Base-by-base conservation (phyloP, 768 basidiomycete genomes). In the Kwoniella europaea region DNA sequence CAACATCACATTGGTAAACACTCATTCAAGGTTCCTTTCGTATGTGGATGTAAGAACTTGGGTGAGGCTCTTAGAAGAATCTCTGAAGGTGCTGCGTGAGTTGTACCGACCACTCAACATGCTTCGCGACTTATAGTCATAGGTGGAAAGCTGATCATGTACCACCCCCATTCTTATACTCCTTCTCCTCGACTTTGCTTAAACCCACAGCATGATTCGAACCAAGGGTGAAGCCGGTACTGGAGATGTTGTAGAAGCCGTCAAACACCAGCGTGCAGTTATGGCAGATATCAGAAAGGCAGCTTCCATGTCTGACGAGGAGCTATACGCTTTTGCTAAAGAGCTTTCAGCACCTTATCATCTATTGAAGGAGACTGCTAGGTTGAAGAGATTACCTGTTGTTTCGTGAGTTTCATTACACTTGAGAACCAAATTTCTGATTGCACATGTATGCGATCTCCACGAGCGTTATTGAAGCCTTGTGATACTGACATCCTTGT, bases 1-100 rank as follows among this genome's bases (percentile, higher is more conserved):
- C 91, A 94, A 82, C 89, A 94, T 83, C 94, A 96, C 86, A 93
- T 98, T 85, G 94, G 93, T 86, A 99, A 99, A 85, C 93, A 97
- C 85, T 87, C 88, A 53, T 98, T 91, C 88, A 97, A 97, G 72
- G 85, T 84, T 15, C 94, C 94, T 12, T 96, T 98, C 78, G 97
- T 99, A 2, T 98, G 95, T 76, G 97, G 97, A 68, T 92, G 93
- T 68, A 91, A 92, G 65, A 91, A 96, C 84, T 89, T 99, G 41
- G 97, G 97, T 65, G 95, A 98, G 84, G 97, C 97, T 3, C 87
- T 99, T 5, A 90, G 97, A 52, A 90, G 97, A 72, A 97, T 99
- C 77, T 92, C 92, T 24, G 97, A 99, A 84, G 97, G 97, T 57
- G 96, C 96, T 1, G 93, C 97, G 75, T 81, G 71, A 78, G 79